Percentiles rank a stretch among this genome's conserved stretches.
These are phyloP conservation scores for Rhodotorula sp. DNA, from an alignment of 1,284 basidiomycete genomes.

Conservation along the genomic window DNA sequence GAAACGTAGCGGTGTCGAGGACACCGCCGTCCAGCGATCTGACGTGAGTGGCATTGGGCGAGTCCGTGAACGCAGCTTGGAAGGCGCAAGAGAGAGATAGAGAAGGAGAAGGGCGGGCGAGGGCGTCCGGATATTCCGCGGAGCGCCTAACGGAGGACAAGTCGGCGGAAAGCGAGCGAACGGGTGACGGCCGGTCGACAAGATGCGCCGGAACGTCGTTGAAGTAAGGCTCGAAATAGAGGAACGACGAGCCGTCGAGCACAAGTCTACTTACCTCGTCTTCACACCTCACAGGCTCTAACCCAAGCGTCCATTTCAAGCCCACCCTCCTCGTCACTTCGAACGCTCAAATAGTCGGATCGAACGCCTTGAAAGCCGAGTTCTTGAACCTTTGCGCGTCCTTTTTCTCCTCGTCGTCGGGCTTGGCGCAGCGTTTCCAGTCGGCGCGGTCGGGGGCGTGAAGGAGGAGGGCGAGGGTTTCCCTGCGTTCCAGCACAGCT, in stretches of 20 bases:
- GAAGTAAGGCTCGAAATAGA: no score
- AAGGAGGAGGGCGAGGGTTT: slow-evolving; percentile 64
- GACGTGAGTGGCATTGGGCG: background rate
- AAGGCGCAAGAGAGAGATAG: background rate
- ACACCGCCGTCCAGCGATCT: background rate
- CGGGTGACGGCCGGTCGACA: no score
- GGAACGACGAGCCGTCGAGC: no score
- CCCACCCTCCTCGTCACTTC: no score
- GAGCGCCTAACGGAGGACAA: no score
- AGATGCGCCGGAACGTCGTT: no score
- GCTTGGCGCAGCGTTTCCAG: slow-evolving; percentile 77
- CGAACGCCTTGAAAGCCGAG: slow-evolving; percentile 75
- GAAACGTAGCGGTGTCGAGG: no score
- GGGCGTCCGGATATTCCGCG: no score
- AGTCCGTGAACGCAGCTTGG: background rate
- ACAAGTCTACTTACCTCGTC: no score
- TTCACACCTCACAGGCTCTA: no score
- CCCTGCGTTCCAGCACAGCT: slow-evolving; percentile 6
- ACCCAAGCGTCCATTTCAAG: no score
- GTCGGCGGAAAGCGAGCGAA: no score
- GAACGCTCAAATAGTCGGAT: slow-evolving; percentile 48
- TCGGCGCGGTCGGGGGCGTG: slow-evolving; percentile 73
- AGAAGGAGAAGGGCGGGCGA: background rate
- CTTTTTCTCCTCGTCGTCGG: slow-evolving; percentile 70
- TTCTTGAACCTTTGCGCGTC: slow-evolving; percentile 78